phyloP scores from a whole-genome alignment of 805 yeast genomes.

The Candida sithepensis region DNA sequence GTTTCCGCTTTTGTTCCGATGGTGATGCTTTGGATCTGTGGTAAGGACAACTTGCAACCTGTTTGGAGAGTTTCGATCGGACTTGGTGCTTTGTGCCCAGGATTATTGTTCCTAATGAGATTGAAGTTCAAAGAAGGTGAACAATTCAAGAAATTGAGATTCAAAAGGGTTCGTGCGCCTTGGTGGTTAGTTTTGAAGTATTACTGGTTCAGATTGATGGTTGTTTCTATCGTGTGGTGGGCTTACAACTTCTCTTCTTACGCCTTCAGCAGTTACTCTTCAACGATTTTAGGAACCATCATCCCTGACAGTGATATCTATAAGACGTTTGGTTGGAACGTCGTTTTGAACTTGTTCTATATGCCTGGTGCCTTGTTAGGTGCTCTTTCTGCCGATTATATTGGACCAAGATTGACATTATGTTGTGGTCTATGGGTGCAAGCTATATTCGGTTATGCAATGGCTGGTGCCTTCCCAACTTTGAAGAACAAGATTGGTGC shows the following conservation, averaged over 20 bases:
- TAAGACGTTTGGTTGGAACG: slow-evolving; percentile 87
- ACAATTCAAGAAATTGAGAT: slow-evolving; percentile 64
- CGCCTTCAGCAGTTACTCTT: slow-evolving; percentile 82
- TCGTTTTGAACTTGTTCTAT: slow-evolving; percentile 82
- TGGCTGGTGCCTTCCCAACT: slow-evolving; percentile 66
- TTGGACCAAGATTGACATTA: slow-evolving; percentile 85
- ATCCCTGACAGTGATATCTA: slow-evolving; percentile 61
- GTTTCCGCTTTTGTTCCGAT: slow-evolving; percentile 80
- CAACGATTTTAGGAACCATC: slow-evolving; percentile 58
- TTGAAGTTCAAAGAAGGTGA: slow-evolving; percentile 70
- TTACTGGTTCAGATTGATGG: slow-evolving; percentile 74
- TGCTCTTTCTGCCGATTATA: slow-evolving; percentile 74
- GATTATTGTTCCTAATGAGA: slow-evolving; percentile 73
- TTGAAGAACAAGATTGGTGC: slow-evolving; percentile 65
- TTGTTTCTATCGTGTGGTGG: slow-evolving; percentile 83
- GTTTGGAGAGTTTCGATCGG: slow-evolving; percentile 94
- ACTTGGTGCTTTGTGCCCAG: slow-evolving; percentile 85
- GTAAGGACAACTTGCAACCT: slow-evolving; percentile 62
- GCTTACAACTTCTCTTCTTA: slow-evolving; percentile 84
- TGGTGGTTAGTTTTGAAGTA: slow-evolving; percentile 66
- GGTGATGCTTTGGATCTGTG: slow-evolving; percentile 80
- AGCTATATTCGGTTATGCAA: slow-evolving; percentile 74
- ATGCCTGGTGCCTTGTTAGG: slow-evolving; percentile 89
- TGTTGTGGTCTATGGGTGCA: slow-evolving; percentile 66
- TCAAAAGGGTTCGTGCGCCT: slow-evolving; percentile 64